Base-by-base conservation (phyloP, 1,284 basidiomycete genomes). In the Abortiporus biennis region DNA sequence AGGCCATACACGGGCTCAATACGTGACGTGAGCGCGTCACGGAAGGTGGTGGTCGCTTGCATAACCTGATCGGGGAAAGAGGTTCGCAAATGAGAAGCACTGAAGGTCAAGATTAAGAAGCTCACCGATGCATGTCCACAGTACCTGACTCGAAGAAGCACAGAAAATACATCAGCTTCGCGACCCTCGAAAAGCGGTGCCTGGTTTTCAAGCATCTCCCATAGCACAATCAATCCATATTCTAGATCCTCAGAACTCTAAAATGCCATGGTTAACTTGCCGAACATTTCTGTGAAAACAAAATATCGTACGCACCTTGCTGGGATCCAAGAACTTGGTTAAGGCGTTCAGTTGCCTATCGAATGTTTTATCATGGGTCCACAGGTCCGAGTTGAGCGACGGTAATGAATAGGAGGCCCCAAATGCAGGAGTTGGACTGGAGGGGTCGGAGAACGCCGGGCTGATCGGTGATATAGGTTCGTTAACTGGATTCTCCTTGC, bases 1-100 rank as follows among this genome's bases (percentile, higher is more conserved):
- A 92, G 63, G 3, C 88, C 87, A 55, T 87, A 90, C 20, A 92
- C 80, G 19, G 88, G 83, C 49, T 88, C 89, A 52, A 85, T 74
- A 47, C 75, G 78, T 12, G 68, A 64, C 29, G 81, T 76, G 27
- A 89, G 68, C 13, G 73, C 72, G 58, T 90, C 86, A 36, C 87
- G 80, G 50, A 90, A 80, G 5, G 79, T 76, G 53, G 78, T 86
- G 13, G 86, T 86, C 4, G 84, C 87, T 58, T 88, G 85, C 45
- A 88, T 67, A 35, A 89, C 78, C 85, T 89, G 46, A 29, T 39
- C 34, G 24, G n/a, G n/a, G 27, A 44, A 47, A 51, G 20, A 20
- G 37, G 29, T 47, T 50, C 30, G 43, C 36, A 37, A n/a, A 36
- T 33, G 30, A 22, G 3, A 20, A n/a, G 21, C 20, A 8, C 3